Evolutionary conservation across 495 filamentous ascomycete species (phyloP), one percentile per base, ranked within the genome.

Genomic region (Acidomyces sp.): DNA sequence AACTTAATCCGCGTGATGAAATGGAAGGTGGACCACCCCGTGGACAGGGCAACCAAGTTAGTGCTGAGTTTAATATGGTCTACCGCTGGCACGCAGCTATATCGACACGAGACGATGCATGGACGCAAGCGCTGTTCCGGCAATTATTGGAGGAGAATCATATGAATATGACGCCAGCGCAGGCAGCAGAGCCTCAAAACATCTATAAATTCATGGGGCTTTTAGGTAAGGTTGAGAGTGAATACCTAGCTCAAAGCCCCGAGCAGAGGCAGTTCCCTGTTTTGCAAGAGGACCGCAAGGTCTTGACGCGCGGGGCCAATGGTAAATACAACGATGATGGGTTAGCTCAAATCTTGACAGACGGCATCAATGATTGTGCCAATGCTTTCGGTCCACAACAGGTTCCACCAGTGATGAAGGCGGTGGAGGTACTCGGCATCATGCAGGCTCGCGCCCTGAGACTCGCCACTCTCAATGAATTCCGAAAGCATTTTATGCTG

Each of bases 381-480:
- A 60, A 57, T 39, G 68, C 72, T 0, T 79, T 75, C 48, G 86
- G 86, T 3, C 78, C 78, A 2, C 74, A 76, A 5, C 77, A 82
- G 46, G 79, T 92, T 0, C 86, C 86, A 0, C 60, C 64, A 10
- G 67, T 81, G 29, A 70, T 94, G 65, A 72, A 72, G 34, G 70
- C 74, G 10, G 68, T 93, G 12, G 86, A 94, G 55, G 79, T 88
- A 30, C 68, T 94, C 0, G 85, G 86, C 25, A 93, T 94, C 40
- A 70, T 84, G 48, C 84, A 92, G 48, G 78, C 80, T 2, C 75
- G 86, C 7, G 68, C 72, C 15, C 93, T 86, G 86, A 83, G 85
- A 46, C 52, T 86, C 17, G 79, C 80, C 1, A 78, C 81, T 2
- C 62, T 94, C 37, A 94, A 94, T 56, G 86, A 94, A 57, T 87